Conservation (phyloP, 345 rosid genomes). For the Cardamine chenopodiifolia region DNA sequence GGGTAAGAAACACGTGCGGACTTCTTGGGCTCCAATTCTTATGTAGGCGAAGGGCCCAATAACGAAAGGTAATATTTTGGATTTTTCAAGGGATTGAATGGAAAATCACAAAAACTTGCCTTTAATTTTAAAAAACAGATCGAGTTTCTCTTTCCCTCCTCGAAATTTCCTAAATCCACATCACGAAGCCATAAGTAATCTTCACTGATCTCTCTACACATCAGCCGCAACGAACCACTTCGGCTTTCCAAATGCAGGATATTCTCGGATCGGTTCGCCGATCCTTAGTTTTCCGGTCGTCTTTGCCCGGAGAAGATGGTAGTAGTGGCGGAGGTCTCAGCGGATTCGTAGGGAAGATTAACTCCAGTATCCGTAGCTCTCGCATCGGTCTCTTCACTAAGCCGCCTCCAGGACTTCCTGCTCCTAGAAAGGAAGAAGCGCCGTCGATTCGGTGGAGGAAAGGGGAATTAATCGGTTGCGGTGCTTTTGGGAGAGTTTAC, state of each 20-base stretch:
- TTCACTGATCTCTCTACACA: slow-evolving; percentile 36
- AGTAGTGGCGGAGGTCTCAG: slow-evolving; percentile 46
- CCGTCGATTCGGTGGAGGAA: slow-evolving; percentile 80
- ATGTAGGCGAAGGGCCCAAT: slow-evolving; percentile 12
- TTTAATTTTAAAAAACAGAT: slow-evolving; percentile 43
- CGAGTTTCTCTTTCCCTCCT: slow-evolving; percentile 46
- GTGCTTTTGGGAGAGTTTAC: slow-evolving; percentile 72
- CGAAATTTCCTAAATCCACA: slow-evolving; percentile 13
- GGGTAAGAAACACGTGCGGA: slow-evolving; percentile 6
- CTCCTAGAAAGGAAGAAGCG: slow-evolving; percentile 45
- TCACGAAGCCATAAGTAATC: slow-evolving; percentile 22
- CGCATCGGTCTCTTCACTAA: slow-evolving; percentile 61
- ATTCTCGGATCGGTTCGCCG: slow-evolving; percentile 87
- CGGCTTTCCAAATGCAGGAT: slow-evolving; percentile 58
- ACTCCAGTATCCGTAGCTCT: slow-evolving; percentile 74
- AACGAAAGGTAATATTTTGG: not conserved
- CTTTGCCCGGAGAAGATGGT: slow-evolving; percentile 52
- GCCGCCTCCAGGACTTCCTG: slow-evolving; percentile 54
- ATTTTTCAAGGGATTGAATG: not conserved
- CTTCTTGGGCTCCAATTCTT: not conserved
- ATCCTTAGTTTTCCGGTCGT: slow-evolving; percentile 68
- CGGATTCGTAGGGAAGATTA: slow-evolving; percentile 68
- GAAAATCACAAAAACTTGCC: not conserved
- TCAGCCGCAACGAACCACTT: slow-evolving; percentile 8
- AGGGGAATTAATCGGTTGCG: slow-evolving; percentile 72